Conservation (phyloP, 2,329 filamentous ascomycete genomes). For the Sporothrix phasma region DNA sequence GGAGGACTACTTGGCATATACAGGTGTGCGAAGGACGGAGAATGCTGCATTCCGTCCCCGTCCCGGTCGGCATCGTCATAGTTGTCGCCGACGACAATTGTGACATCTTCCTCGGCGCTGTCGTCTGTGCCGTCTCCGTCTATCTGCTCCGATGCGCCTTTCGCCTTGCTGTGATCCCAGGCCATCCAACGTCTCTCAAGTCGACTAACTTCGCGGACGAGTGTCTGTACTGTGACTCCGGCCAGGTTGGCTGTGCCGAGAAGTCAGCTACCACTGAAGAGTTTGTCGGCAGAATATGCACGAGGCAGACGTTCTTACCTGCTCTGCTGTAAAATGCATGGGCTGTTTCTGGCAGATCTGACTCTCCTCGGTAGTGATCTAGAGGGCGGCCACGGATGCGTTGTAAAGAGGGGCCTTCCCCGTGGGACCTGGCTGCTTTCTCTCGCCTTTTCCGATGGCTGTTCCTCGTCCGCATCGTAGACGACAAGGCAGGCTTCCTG, state of each 20-base stretch:
- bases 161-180: conserved; percentile 22
- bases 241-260: conserved; percentile 22
- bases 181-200: conserved; percentile 30
- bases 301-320: conserved; percentile 21
- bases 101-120: background rate
- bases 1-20: conserved; percentile 13
- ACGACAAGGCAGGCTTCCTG: conserved; percentile 11
- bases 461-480: background rate
- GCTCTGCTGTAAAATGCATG: conserved; percentile 34
- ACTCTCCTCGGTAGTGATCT: conserved; percentile 28
- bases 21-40: background rate
- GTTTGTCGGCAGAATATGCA: background rate
- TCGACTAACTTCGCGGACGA: conserved; percentile 29
- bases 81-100: background rate
- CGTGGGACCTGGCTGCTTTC: background rate
- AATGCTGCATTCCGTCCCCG: background rate
- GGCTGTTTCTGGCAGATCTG: conserved; percentile 34
- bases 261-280: background rate
- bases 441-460: background rate
- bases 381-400: conserved; percentile 17
- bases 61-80: background rate
- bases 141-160: background rate
- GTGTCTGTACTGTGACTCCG: conserved; percentile 27
- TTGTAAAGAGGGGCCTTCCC: background rate
- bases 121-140: background rate